These are phyloP conservation scores for Bifiguratus adelaidae DNA, from an alignment of 192 early-diverging fungal species.

Conservation along the genomic window DNA sequence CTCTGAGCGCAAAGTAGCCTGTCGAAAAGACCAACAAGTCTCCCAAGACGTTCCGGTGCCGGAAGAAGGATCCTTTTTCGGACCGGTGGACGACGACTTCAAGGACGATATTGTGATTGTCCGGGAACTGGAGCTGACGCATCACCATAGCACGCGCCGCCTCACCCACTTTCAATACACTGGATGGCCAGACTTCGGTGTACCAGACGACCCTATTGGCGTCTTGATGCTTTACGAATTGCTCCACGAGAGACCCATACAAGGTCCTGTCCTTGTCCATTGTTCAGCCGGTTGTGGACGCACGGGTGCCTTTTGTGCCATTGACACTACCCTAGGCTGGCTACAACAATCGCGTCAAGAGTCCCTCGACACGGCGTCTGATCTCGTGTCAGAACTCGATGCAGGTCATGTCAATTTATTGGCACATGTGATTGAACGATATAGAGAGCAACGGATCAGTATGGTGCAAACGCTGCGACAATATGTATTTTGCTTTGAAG, in stretches of 20 bases:
- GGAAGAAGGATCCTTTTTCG: not conserved
- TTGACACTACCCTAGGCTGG: constrained; percentile 33
- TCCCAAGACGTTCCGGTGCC: constrained; percentile 20
- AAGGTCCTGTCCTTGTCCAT: constrained; percentile 34
- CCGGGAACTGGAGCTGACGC: constrained; percentile 18
- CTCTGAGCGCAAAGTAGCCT: constrained; percentile 20
- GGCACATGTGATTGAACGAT: constrained; percentile 42
- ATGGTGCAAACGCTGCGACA: constrained; percentile 79
- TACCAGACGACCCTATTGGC: constrained; percentile 36
- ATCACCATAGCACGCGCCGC: not conserved
- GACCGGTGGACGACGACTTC: not conserved
- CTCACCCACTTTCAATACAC: constrained; percentile 47
- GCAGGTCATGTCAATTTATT: constrained; percentile 55
- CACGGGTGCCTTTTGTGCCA: constrained; percentile 48
- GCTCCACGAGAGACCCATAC: constrained; percentile 1
- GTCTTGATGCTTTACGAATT: constrained; percentile 33
- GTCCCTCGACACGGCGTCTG: constrained; percentile 12
- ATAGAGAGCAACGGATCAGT: constrained; percentile 67
- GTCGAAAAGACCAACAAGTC: too few relatives aligned
- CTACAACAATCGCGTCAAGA: constrained; percentile 3
- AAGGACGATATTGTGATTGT: constrained; percentile 7
- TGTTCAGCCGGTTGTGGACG: constrained; percentile 51
- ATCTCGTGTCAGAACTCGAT: constrained; percentile 48
- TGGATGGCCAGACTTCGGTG: constrained; percentile 60
- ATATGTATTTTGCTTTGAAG: constrained; percentile 80